Base-by-base conservation (phyloP, 257 asterid species). In the Solanum ossicruentum region DNA sequence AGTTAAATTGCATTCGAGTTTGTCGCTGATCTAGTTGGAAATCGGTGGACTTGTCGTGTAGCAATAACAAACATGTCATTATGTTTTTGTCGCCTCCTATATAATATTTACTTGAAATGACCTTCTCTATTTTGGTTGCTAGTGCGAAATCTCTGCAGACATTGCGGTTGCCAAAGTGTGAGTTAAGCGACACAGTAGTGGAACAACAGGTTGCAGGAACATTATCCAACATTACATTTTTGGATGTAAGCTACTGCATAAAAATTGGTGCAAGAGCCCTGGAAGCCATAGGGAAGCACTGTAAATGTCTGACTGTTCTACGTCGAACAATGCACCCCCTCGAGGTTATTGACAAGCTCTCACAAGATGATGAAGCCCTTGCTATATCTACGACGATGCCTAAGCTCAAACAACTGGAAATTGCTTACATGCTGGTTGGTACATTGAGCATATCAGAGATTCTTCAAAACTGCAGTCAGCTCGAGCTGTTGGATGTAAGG, bases 361-460 rank as follows among this genome's bases (percentile, higher is more conserved):
- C 86, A 6, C 92, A 89, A 86, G 87, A 88, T 0, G 90, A 89
- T 28, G 92, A 91, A 80, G 92, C 93, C 43, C 85, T 47, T 21
- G 89, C 90, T 65, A 89, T 89, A 47, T 90, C 90, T 2, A 65
- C 87, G 20, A 85, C 84, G 11, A 90, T 90, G 91, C 92, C 88
- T 18, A 90, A 84, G 85, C 87, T 90, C 54, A 88, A 85, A 84
- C 92, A 90, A 71, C 91, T 90, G 77, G 92, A 90, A 65, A 88
- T 89, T 21, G 90, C 90, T 5, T 89, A 89, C 85, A 83, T 86
- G 70, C 86, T 86, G 7, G 84, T 89, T 8, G 87, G 82, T 56
- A 88, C 89, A 28, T 7, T 63, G 21, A 81, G 86, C 21, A 67
- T 87, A 20, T 75, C 82, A 16, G 90, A 89, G 86, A 82, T 89